Percentiles rank a stretch among this genome's conserved stretches.
Conservation (phyloP, 257 asterid species). For the Forsythia viridissima region DNA sequence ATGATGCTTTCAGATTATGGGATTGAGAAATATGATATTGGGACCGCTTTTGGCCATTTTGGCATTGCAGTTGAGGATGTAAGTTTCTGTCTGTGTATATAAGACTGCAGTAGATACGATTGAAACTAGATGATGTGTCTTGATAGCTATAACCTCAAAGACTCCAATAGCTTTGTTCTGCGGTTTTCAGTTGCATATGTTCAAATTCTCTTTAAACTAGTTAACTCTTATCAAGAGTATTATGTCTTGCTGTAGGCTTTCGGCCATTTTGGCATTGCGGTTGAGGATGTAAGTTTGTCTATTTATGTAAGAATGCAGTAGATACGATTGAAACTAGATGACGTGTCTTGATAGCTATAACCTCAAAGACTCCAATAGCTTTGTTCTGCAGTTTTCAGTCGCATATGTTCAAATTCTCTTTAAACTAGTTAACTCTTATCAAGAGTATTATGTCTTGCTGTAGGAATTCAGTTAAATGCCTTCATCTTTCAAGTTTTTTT, state of each 20-base stretch:
- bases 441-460: background rate
- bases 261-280: conserved; percentile 97
- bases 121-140: conserved; percentile 5
- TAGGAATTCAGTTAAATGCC: background rate
- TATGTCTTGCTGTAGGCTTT: conserved; percentile 38
- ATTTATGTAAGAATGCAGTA: conserved; percentile 16
- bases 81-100: conserved; percentile 40
- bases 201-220: background rate
- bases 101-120: background rate
- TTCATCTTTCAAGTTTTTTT: background rate
- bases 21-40: conserved; percentile 88
- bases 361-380: background rate
- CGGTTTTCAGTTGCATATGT: conserved; percentile 15
- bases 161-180: background rate
- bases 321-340: background rate
- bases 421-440: background rate
- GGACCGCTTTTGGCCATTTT: conserved; percentile 91
- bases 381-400: conserved; percentile 7
- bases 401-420: background rate
- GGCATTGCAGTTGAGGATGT: conserved; percentile 98
- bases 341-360: conserved; percentile 7
- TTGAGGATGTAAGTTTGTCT: conserved; percentile 81
- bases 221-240: background rate
- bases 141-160: background rate
- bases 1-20: conserved; percentile 77